Percentiles rank a stretch among this genome's conserved stretches.
phyloP scores from a whole-genome alignment of 495 filamentous ascomycete genomes.

The Penicillium coffeae region DNA sequence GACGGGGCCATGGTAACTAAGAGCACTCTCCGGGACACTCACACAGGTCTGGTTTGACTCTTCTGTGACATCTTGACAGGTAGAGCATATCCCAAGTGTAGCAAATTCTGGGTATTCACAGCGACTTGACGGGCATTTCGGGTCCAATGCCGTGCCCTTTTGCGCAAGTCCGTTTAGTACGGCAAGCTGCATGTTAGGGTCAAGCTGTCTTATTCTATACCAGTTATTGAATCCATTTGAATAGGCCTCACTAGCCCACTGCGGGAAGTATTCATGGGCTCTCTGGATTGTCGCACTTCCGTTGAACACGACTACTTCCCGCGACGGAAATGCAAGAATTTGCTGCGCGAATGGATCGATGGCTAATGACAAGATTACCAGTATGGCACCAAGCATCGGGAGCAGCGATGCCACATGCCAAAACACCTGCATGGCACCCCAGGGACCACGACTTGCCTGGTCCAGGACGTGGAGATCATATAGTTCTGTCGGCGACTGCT shows the following conservation, averaged over 20 bases:
- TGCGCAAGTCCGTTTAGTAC: neutral
- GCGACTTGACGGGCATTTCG: neutral
- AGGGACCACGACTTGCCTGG: constrained; percentile 9
- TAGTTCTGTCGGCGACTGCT: neutral
- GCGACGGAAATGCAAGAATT: constrained; percentile 4
- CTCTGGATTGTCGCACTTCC: constrained; percentile 3
- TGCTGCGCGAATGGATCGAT: constrained; percentile 12
- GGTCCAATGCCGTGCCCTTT: neutral
- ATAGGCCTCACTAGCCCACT: neutral
- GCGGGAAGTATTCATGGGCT: neutral
- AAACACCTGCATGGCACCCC: constrained; percentile 1
- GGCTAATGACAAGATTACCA: constrained; percentile 1
- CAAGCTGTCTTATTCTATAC: neutral
- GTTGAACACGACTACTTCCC: neutral
- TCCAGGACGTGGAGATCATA: constrained; percentile 6
- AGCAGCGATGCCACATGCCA: neutral
- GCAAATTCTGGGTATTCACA: constrained; percentile 7
- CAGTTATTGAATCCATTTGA: no score
- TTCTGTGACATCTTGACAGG: constrained; percentile 8
- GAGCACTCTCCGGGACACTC: no score
- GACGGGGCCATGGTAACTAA: no score
- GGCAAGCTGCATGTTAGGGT: neutral
- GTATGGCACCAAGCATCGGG: neutral
- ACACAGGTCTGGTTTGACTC: constrained; percentile 5
- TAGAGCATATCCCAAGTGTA: constrained; percentile 7